These are phyloP conservation scores for Ophiosphaerella narmari DNA, from an alignment of 2,329 filamentous ascomycete genomes.

Conservation along the genomic window DNA sequence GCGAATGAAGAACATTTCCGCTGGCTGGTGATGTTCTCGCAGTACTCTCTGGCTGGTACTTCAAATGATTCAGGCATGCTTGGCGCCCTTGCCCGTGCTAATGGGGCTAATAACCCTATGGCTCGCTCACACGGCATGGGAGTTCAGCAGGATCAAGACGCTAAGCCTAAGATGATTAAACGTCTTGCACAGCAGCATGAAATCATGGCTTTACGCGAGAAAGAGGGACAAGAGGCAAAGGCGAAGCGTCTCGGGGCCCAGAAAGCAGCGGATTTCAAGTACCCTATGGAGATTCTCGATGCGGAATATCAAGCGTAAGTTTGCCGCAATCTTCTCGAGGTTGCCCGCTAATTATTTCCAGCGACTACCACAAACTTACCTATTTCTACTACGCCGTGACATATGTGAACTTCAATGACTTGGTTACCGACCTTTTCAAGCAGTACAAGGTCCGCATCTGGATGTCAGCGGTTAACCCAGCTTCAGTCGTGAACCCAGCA, in stretches of 20 bases:
- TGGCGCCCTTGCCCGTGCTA: slow-evolving; percentile 42
- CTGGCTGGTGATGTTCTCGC: slow-evolving; percentile 98
- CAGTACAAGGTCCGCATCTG: slow-evolving; percentile 99
- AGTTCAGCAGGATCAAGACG: slow-evolving; percentile 58
- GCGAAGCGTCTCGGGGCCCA: slow-evolving; percentile 96
- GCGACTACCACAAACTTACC: slow-evolving; percentile 98
- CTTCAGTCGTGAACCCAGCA: slow-evolving; percentile 68
- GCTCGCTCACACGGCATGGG: slow-evolving; percentile 55
- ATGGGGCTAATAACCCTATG: slow-evolving; percentile 35
- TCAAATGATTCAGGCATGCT: slow-evolving; percentile 57
- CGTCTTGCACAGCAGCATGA: slow-evolving; percentile 90
- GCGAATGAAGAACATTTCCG: slow-evolving; percentile 96
- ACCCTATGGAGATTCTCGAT: slow-evolving; percentile 98
- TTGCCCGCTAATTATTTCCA: slow-evolving; percentile 46
- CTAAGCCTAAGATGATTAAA: slow-evolving; percentile 97
- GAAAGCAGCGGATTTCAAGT: slow-evolving; percentile 90
- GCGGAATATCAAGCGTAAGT: slow-evolving; percentile 98
- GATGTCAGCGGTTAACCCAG: slow-evolving; percentile 99
- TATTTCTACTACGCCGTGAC: slow-evolving; percentile 99
- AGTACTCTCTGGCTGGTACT: slow-evolving; percentile 49
- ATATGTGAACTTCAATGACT: slow-evolving; percentile 98
- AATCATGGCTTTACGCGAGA: slow-evolving; percentile 85
- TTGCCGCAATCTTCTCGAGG: slow-evolving; percentile 16
- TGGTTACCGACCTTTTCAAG: slow-evolving; percentile 97
- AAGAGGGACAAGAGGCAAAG: slow-evolving; percentile 96